Base-by-base conservation (phyloP, 345 rosid genomes). In the Citrus reticulata region DNA sequence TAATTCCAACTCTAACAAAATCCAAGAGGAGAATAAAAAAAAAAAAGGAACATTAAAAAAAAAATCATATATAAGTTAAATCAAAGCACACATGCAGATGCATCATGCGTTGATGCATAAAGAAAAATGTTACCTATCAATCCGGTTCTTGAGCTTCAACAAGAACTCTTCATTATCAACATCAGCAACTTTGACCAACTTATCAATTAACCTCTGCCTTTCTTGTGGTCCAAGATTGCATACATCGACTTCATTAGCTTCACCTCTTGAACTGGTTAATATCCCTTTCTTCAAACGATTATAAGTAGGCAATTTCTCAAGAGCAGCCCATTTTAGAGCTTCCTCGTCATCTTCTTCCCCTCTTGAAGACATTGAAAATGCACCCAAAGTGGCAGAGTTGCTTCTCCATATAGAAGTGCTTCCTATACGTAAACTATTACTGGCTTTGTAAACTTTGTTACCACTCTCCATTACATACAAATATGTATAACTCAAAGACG, bases 131-230 rank as follows among this genome's bases (percentile, higher is more conserved):
- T 85, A 78, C 88, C 86, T 75, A 13, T 81, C 81, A 0, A 86
- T 37, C 5, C 88, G 83, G 27, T 81, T 61, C 83, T 55, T 83
- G 75, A 86, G 77, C 79, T 81, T 81, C 70, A 73, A 37, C 72
- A 86, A 68, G 79, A 86, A 81, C 61, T 70, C 57, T 76, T 83
- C 88, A 40, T 86, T 81, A 37, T 86, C 86, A 65, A 76, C 84
- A 62, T 83, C 86, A 1, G 82, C 66, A 25, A 67, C 71, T 37
- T 76, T 78, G 6, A 83, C 77, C 70, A 86, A 37, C 75, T 84
- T 81, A n/a, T 86, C 82, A 24, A 83, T 14, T 75, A 86, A 55
- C 66, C 25, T 58, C 81, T 68, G 80, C 61, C 66, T 76, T 73
- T 83, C 81, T 10, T 72, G 42, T 39, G 73, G 39, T 2, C 86